Percentiles rank a stretch among this genome's conserved stretches.
phyloP scores from a whole-genome alignment of 2,329 filamentous ascomycete genomes.

The Periconia digitata region DNA sequence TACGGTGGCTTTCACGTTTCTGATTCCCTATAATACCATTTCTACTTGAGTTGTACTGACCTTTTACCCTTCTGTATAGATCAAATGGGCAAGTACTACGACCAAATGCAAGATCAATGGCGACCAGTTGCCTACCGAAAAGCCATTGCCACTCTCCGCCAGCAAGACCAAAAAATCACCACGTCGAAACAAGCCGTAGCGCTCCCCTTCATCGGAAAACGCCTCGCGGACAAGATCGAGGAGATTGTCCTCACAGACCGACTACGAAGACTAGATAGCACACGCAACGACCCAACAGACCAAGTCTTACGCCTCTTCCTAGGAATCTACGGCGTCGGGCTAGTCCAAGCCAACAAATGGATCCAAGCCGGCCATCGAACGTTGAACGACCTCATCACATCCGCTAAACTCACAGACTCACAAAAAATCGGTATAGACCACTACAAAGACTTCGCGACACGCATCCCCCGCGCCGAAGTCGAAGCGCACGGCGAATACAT shows the following conservation, averaged over 20 bases:
- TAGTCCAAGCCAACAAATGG: conserved; percentile 72
- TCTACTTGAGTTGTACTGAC: no score
- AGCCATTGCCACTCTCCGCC: conserved; percentile 71
- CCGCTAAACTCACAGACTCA: conserved; percentile 60
- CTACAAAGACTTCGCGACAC: conserved; percentile 74
- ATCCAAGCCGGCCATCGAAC: conserved; percentile 72
- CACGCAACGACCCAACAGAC: conserved; percentile 67
- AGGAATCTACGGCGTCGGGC: conserved; percentile 77
- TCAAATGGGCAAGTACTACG: conserved; percentile 78
- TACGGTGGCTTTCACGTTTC: no score
- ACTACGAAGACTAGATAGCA: conserved; percentile 71
- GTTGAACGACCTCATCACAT: conserved; percentile 68
- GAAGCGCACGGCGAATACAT: conserved; percentile 69
- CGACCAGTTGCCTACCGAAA: conserved; percentile 74
- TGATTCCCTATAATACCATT: no score
- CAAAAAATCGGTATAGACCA: conserved; percentile 78
- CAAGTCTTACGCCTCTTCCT: conserved; percentile 69
- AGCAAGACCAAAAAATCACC: conserved; percentile 63
- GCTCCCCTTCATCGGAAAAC: conserved; percentile 69
- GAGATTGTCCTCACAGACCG: conserved; percentile 78
- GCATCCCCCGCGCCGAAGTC: conserved; percentile 79
- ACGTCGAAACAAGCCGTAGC: conserved; percentile 69
- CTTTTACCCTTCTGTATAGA: no score
- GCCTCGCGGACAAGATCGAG: conserved; percentile 82
- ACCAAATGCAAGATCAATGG: conserved; percentile 74